Evolutionary conservation across 768 basidiomycete species (phyloP).

Genomic region (Suillus placidus): DNA sequence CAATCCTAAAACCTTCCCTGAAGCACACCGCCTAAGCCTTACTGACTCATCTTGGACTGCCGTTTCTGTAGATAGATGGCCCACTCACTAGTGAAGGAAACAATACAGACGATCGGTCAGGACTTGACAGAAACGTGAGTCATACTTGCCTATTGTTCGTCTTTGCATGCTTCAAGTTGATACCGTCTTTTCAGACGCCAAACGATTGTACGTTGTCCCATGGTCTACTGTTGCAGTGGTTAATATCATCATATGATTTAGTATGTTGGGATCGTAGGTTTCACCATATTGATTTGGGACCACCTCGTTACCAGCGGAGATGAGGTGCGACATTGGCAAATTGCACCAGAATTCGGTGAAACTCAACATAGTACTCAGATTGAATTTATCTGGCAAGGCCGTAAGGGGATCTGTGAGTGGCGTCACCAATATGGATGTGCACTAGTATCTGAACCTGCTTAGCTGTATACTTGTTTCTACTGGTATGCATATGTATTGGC

Average conservation of each 20-base stretch:
- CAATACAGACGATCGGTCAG: background rate
- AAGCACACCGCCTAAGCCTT: background rate
- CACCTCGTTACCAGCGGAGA: constrained; percentile 37
- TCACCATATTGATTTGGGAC: constrained; percentile 49
- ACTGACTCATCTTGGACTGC: background rate
- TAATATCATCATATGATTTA: constrained; percentile 20
- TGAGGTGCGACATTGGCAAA: constrained; percentile 24
- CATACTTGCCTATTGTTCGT: background rate
- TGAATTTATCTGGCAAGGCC: constrained; percentile 36
- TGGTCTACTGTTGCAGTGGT: background rate
- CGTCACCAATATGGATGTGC: constrained; percentile 44
- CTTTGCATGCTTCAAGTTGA: background rate
- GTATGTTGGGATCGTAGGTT: constrained; percentile 54
- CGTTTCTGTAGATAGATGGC: background rate
- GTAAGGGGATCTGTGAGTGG: constrained; percentile 31
- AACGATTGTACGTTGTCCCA: background rate
- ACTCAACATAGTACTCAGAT: constrained; percentile 19
- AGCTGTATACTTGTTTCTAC: constrained; percentile 40
- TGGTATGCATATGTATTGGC: constrained; percentile 24
- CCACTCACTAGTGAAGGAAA: background rate
- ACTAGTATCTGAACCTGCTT: constrained; percentile 20
- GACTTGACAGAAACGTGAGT: background rate
- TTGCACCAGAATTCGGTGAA: background rate
- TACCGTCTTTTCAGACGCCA: background rate
- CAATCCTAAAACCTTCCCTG: background rate